Percentiles rank a stretch among this genome's conserved stretches.
phyloP scores from a whole-genome alignment of 345 rosid species.

The Anastatica hierochuntica region DNA sequence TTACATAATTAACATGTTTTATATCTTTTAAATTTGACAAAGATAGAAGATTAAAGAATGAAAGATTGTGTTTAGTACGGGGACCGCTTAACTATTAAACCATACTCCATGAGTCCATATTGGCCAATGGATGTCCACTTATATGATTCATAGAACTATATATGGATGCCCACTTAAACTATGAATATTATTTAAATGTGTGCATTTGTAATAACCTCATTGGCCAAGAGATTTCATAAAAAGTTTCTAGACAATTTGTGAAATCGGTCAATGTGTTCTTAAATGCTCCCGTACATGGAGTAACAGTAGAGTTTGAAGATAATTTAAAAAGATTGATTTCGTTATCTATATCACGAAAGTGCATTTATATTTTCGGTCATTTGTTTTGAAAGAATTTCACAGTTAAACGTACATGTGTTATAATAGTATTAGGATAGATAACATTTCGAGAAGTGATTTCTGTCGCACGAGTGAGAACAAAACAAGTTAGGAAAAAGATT shows the following conservation, averaged over 20 bases:
- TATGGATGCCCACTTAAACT: constrained; percentile 28
- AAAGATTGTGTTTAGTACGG: constrained; percentile 11
- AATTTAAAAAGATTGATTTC: too few species aligned
- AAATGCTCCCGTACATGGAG: too few species aligned
- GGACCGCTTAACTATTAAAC: constrained; percentile 20
- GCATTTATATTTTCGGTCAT: too few species aligned
- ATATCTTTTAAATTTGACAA: neutral
- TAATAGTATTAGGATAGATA: too few species aligned
- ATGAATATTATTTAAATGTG: neutral
- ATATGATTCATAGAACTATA: constrained; percentile 20
- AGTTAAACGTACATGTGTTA: too few species aligned
- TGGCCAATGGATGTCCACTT: constrained; percentile 43
- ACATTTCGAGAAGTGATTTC: too few species aligned
- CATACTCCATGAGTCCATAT: constrained; percentile 15
- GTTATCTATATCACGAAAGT: too few species aligned
- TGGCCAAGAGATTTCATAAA: constrained; percentile 1
- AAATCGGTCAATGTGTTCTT: constrained; percentile 12
- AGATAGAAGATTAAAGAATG: neutral
- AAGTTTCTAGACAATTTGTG: constrained; percentile 5
- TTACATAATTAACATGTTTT: neutral
- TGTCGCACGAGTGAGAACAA: too few species aligned
- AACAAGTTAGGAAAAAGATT: too few species aligned
- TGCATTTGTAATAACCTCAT: constrained; percentile 14
- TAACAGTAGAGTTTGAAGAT: too few species aligned
- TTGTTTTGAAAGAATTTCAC: too few species aligned